Evolutionary conservation across 495 filamentous ascomycete genomes (phyloP).

Genomic region (Aspergillus hancockii): DNA sequence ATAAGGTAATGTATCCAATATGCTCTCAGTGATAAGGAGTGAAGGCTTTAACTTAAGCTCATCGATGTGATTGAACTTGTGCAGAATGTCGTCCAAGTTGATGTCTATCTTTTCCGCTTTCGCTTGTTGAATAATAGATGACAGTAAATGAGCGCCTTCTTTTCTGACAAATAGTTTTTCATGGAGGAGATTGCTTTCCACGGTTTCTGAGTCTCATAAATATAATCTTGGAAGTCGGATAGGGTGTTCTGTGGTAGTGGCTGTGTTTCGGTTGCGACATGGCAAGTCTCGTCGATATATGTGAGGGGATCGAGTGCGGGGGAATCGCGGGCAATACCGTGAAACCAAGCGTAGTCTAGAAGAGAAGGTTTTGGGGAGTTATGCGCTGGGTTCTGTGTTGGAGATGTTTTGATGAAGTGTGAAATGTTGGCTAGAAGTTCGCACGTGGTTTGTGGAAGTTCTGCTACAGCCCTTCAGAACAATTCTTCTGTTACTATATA

Average conservation of each 20-base stretch:
- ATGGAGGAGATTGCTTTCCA: conserved; percentile 14
- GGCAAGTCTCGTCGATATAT: conserved; percentile 11
- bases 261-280: not conserved
- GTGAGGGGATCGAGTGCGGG: conserved; percentile 24
- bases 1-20: conserved; percentile 35
- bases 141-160: conserved; percentile 26
- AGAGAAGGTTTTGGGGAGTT: conserved; percentile 28
- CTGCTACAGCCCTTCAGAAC: not conserved
- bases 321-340: conserved; percentile 35
- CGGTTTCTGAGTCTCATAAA: not conserved
- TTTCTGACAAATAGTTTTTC: conserved; percentile 27
- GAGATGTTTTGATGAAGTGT: not conserved
- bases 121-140: conserved; percentile 18
- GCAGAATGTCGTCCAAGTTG: conserved; percentile 26
- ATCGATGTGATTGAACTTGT: conserved; percentile 29
- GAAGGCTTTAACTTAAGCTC: conserved; percentile 53
- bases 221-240: not conserved
- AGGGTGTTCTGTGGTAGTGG: not conserved
- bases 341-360: conserved; percentile 46
- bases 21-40: conserved; percentile 50
- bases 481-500: not conserved
- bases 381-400: not conserved
- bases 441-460: not conserved
- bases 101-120: conserved; percentile 6
- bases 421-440: not conserved